Evolutionary conservation across 768 basidiomycete species (phyloP), one percentile per base, ranked within the genome.

Genomic region (Neoboletus subvelutipes): DNA sequence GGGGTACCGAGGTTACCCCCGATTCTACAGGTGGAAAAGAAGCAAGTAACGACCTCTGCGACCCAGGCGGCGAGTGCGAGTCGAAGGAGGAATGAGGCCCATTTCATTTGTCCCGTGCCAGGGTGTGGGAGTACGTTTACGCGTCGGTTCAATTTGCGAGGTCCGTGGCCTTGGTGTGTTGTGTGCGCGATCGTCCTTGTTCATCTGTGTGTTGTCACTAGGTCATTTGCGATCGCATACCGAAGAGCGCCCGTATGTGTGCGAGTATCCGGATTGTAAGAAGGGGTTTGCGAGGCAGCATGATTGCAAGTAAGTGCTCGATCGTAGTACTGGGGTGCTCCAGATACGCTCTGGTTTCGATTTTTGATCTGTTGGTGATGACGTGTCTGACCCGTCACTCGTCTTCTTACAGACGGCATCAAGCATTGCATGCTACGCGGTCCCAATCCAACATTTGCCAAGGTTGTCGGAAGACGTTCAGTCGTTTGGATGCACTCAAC

Each of bases 81-180:
- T 70, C 80, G 94, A 52, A 78, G 94, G 49, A 81, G 92, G 65
- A 95, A 94, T 67, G 92, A 94, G 70, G 94, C 94, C 0, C 86
- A 92, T 65, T 97, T 96, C 73, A 81, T 86, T 57, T 98, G 94
- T 73, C 94, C 95, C 5, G 92, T 98, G 17, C 91, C 92, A 11
- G 94, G 93, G 13, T 98, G 94, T 76, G 93, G 92, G 45, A 94
- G 92, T 72, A 96, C 94, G n/a, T 98, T 98, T 74, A 98, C 94
- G 66, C 85, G 92, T 69, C 82, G 91, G 55, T 94, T 94, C 77
- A 94, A 94, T 73, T 73, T 94, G 53, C 77, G 88, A 82, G 92
- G 91, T 91, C 60, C 50, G 71, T 71, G 46, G 39, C 40, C 34
- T 43, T 45, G n/a, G n/a, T 26, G 20, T 22, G n/a, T 26, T 45